Evolutionary conservation across 345 rosid genomes (phyloP).

Genomic region (Durio zibethinus): DNA sequence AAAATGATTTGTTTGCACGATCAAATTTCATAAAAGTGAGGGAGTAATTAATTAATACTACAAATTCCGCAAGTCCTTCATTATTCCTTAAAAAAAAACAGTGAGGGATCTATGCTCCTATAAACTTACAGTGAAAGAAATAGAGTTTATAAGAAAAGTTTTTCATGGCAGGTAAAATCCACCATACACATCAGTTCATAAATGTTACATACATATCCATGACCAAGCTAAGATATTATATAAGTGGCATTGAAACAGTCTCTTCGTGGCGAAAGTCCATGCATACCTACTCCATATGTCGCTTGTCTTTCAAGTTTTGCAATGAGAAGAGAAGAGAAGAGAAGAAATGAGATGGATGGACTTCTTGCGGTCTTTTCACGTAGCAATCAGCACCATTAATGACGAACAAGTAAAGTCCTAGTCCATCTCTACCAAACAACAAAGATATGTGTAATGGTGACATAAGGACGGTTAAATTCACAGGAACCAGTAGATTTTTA

Average conservation of each 20-base stretch:
- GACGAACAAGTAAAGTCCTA: neutral
- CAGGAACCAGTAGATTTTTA: neutral
- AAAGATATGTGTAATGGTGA: neutral
- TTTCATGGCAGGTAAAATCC: neutral
- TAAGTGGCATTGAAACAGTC: neutral
- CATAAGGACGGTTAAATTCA: neutral
- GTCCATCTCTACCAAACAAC: constrained; percentile 6
- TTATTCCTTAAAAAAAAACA: neutral
- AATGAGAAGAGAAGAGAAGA: neutral
- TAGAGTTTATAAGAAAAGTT: neutral
- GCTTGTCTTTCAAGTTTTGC: neutral
- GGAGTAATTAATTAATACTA: neutral
- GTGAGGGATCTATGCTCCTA: neutral
- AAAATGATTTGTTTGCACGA: neutral
- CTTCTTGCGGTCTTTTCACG: neutral
- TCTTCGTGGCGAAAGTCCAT: constrained; percentile 3
- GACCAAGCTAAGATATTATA: neutral
- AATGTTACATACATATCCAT: neutral
- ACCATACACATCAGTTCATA: neutral
- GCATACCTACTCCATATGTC: constrained; percentile 1
- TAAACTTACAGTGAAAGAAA: too few relatives aligned
- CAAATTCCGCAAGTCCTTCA: neutral
- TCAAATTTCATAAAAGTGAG: neutral
- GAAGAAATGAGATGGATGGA: neutral
- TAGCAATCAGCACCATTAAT: neutral